These are phyloP conservation scores for Ministeria vibrans DNA, from an alignment of 78 protist genomes.

Conservation along the genomic window DNA sequence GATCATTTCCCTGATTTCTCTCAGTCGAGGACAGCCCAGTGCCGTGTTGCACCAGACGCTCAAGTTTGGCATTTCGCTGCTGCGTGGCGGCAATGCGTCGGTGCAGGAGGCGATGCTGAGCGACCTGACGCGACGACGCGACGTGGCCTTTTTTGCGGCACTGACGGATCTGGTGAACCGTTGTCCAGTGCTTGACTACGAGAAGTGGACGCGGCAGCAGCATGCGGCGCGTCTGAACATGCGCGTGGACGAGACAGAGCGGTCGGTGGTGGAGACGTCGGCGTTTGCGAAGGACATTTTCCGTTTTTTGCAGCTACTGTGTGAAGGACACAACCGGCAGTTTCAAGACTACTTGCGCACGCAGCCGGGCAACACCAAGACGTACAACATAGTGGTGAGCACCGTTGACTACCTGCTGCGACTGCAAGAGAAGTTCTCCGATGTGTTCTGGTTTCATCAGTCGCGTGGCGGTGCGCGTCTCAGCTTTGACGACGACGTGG, in stretches of 20 bases:
- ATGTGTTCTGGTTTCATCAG: slow-evolving; percentile 3
- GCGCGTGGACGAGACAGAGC: background rate
- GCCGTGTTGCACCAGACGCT: background rate
- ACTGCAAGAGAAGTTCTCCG: slow-evolving; percentile 1
- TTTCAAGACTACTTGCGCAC: slow-evolving; percentile 5
- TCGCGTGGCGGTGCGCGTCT: background rate
- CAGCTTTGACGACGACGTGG: background rate
- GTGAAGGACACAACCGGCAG: slow-evolving; percentile 6
- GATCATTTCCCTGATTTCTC: background rate
- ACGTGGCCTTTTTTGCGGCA: background rate
- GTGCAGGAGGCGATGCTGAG: background rate
- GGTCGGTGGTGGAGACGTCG: background rate
- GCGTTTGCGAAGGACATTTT: background rate
- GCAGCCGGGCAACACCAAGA: slow-evolving; percentile 3
- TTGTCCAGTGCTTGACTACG: background rate
- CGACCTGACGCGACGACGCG: background rate
- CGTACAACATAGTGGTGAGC: background rate
- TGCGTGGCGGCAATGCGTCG: background rate
- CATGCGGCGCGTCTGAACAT: background rate
- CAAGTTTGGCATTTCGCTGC: background rate
- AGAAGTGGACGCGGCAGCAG: background rate
- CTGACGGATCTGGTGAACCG: background rate
- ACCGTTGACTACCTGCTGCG: slow-evolving; percentile 14
- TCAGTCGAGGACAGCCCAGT: background rate
- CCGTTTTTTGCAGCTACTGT: slow-evolving; percentile 2